These are phyloP conservation scores for Sugiyamaella americana DNA, from an alignment of 805 yeast genomes.

Conservation along the genomic window DNA sequence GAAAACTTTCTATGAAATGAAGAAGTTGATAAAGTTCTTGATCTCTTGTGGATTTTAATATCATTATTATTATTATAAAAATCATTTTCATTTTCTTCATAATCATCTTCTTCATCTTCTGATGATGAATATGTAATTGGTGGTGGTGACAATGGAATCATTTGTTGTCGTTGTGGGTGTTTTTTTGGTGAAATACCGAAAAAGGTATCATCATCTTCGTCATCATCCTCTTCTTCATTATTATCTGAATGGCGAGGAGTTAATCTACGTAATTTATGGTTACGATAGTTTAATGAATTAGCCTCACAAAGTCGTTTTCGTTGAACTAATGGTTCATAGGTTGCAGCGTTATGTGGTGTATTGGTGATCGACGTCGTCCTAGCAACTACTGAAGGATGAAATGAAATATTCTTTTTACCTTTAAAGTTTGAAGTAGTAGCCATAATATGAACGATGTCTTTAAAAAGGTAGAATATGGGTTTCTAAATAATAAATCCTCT, in stretches of 20 bases:
- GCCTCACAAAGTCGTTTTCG: neutral
- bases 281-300: neutral
- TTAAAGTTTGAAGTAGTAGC: neutral
- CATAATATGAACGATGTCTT: no score
- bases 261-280: conserved; percentile 4
- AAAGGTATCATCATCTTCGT: conserved; percentile 10
- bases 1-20: conserved; percentile 1
- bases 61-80: neutral
- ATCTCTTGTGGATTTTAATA: neutral
- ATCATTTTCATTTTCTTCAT: neutral
- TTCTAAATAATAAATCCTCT: no score
- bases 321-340: neutral
- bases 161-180: neutral
- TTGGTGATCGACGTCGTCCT: no score
- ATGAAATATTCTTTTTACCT: neutral
- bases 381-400: neutral
- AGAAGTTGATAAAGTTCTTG: neutral
- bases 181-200: conserved; percentile 5
- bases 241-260: conserved; percentile 9
- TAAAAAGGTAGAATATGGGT: no score
- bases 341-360: neutral
- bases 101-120: conserved; percentile 9
- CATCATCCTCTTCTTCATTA: conserved; percentile 11
- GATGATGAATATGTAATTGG: conserved; percentile 4
- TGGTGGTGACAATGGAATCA: conserved; percentile 9